Percentiles rank a stretch among this genome's conserved stretches.
Conservation (phyloP, 768 basidiomycete genomes). For the Pleurotus cornucopiae region DNA sequence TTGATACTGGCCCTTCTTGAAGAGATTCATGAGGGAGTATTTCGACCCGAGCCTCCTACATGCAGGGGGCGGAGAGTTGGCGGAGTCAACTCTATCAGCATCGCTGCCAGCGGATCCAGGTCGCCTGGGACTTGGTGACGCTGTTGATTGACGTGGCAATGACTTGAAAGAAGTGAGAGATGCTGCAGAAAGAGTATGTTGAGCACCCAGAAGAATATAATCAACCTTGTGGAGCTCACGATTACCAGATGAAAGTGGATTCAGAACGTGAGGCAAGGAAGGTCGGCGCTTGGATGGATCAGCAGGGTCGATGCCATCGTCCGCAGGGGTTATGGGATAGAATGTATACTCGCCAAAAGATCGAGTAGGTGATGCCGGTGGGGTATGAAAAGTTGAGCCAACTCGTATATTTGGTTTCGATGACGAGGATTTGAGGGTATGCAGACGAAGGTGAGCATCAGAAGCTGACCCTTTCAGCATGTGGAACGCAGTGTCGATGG, state of each 20-base stretch:
- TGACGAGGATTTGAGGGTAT: conserved; percentile 28
- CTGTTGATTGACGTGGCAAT: conserved; percentile 13
- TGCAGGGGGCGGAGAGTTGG: conserved; percentile 17
- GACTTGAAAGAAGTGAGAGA: conserved; percentile 16
- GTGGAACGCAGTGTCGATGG: conserved; percentile 69
- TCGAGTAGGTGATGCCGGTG: conserved; percentile 35
- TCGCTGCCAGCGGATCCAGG: conserved; percentile 74
- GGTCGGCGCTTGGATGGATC: conserved; percentile 50
- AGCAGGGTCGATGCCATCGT: conserved; percentile 24
- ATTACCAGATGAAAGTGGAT: conserved; percentile 25
- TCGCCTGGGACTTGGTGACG: conserved; percentile 34
- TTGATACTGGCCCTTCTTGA: conserved; percentile 52
- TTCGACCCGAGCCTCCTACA: conserved; percentile 58
- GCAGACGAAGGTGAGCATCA: conserved; percentile 4
- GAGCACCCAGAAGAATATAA: not conserved
- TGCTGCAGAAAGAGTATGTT: not conserved
- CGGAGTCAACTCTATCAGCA: conserved; percentile 34
- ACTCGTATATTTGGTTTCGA: conserved; percentile 12
- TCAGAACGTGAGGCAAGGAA: conserved; percentile 60
- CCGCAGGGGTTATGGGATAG: conserved; percentile 26
- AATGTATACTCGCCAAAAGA: conserved; percentile 46
- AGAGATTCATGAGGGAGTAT: conserved; percentile 69
- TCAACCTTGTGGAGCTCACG: conserved; percentile 26
- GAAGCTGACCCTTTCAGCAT: conserved; percentile 27
- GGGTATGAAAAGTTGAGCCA: conserved; percentile 20